A percentile compares a stretch with the other conserved stretches of the same genome.
phyloP scores from a whole-genome alignment of 805 yeast species.

The Blastobotrys terrestris region DNA sequence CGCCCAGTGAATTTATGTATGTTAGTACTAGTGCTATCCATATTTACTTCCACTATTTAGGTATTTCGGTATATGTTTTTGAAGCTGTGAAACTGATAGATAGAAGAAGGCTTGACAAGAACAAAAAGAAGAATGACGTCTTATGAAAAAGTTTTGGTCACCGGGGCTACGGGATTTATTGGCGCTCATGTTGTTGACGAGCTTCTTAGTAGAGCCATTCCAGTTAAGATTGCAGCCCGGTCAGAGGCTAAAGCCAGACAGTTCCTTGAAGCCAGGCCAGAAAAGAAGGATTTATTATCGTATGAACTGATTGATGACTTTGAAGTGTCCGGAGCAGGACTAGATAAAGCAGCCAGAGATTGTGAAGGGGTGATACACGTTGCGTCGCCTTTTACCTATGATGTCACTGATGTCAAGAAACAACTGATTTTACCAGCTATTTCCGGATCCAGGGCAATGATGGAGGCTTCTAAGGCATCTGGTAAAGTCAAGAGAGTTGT shows the following conservation, averaged over 20 bases:
- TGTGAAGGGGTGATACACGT: conserved; percentile 34
- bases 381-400: conserved; percentile 36
- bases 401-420: conserved; percentile 34
- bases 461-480: conserved; percentile 33
- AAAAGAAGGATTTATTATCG: conserved; percentile 15
- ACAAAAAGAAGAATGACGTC: no score
- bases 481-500: conserved; percentile 41
- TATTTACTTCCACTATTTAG: no score
- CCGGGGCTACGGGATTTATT: conserved; percentile 23
- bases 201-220: conserved; percentile 36
- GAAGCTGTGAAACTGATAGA: no score
- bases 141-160: conserved; percentile 14
- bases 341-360: conserved; percentile 35
- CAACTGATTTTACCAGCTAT: conserved; percentile 43
- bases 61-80: no score
- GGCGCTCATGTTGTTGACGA: conserved; percentile 18
- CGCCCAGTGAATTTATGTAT: no score
- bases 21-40: no score
- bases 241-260: conserved; percentile 28
- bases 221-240: conserved; percentile 46
- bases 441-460: conserved; percentile 40
- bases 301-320: conserved; percentile 29
- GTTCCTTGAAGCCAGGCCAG: conserved; percentile 1
- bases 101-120: no score
- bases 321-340: conserved; percentile 36